Conservation (phyloP, 495 filamentous ascomycete species). For the Letharia lupina region DNA sequence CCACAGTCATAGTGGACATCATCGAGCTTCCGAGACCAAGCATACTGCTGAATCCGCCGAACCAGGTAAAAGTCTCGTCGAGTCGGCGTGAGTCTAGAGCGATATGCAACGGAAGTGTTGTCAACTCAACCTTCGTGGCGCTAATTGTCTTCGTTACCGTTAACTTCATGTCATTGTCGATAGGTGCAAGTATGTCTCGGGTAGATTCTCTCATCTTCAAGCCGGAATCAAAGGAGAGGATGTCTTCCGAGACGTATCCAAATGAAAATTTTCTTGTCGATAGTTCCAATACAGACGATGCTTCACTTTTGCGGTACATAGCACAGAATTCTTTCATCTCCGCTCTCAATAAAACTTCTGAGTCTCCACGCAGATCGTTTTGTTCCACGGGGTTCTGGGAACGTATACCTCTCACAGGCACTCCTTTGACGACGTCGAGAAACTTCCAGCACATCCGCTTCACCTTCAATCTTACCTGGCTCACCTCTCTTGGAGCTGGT, state of each 20-base stretch:
- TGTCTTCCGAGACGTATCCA: slow-evolving; percentile 61
- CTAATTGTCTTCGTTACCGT: slow-evolving; percentile 46
- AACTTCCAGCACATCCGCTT: slow-evolving; percentile 54
- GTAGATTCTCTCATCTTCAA: slow-evolving; percentile 65
- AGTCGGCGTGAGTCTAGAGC: slow-evolving; percentile 69
- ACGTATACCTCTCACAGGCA: neutral
- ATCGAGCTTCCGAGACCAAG: slow-evolving; percentile 81
- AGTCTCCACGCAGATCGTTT: slow-evolving; percentile 24
- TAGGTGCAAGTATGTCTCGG: slow-evolving; percentile 48
- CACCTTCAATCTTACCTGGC: slow-evolving; percentile 31
- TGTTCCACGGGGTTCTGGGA: neutral
- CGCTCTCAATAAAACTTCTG: slow-evolving; percentile 44
- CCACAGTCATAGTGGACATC: slow-evolving; percentile 56
- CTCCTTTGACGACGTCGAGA: slow-evolving; percentile 51
- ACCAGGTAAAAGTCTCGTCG: slow-evolving; percentile 80
- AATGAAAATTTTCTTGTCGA: slow-evolving; percentile 60
- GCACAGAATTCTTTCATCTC: slow-evolving; percentile 40
- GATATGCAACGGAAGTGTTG: slow-evolving; percentile 71
- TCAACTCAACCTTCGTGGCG: slow-evolving; percentile 55
- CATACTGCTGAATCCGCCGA: slow-evolving; percentile 88
- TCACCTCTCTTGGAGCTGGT: slow-evolving; percentile 2
- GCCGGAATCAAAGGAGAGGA: slow-evolving; percentile 63
- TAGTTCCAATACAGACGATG: slow-evolving; percentile 35
- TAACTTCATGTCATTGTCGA: slow-evolving; percentile 58
- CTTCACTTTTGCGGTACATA: slow-evolving; percentile 28